Evolutionary conservation across 2,329 filamentous ascomycete genomes (phyloP), one percentile per base, ranked within the genome.

Genomic region (Clarireedia sp.): DNA sequence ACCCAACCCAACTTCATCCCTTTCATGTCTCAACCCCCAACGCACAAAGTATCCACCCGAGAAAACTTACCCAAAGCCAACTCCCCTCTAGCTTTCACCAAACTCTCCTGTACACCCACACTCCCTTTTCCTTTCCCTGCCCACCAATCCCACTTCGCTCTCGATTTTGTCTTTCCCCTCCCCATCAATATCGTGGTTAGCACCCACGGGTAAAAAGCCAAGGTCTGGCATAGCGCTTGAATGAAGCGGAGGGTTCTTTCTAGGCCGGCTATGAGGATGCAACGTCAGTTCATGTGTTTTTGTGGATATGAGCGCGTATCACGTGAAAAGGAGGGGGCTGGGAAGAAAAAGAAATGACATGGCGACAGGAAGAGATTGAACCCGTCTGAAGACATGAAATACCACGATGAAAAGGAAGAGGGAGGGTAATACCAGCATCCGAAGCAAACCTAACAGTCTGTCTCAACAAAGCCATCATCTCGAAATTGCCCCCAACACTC

Each of bases 241-340:
- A 83, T 62, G 54, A 82, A 71, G 46, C 83, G 79, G 60, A 86
- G 72, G 52, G 76, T 73, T 57, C 82, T 79, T 67, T 86, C 83
- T 1, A 86, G 72, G 4, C 81, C 82, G 63, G 75, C 82, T 82
- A 61, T 19, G 14, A 2, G 12, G 8, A 24, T n/a, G 3, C 10
- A 19, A n/a, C 33, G 47, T 43, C 43, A 26, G 7, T 6, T n/a
- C 14, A 19, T 21, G 33, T 21, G 24, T 5, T 5, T 26, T 17
- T 23, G n/a, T 23, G 26, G 24, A 24, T 17, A 10, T 5, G 2
- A 26, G 5, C 9, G 14, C 8, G 44, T 7, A 9, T 21, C 26
- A 23, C 8, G n/a, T 9, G 17, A 37, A 21, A n/a, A 48, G 9
- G 41, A 26, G 51, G n/a, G 48, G n/a, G 38, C 12, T 44, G 19